These are phyloP conservation scores for Fusarium camptoceras DNA, from an alignment of 2,329 filamentous ascomycete genomes.

Conservation along the genomic window DNA sequence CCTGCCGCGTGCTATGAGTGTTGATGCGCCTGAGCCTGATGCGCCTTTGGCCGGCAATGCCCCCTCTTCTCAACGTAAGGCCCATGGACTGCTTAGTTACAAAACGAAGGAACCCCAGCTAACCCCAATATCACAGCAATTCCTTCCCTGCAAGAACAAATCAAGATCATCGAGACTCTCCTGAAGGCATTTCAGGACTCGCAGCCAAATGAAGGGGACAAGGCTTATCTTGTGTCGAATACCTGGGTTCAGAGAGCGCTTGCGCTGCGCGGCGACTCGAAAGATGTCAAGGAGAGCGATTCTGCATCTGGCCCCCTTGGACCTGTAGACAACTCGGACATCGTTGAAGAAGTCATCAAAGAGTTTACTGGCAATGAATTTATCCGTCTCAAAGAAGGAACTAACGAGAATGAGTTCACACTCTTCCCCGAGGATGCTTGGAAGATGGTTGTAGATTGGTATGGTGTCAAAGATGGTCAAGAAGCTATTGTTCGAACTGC, in stretches of 20 bases:
- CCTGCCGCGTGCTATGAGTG: conserved; percentile 56
- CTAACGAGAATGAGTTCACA: conserved; percentile 77
- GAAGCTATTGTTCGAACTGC: conserved; percentile 79
- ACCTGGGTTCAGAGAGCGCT: conserved; percentile 82
- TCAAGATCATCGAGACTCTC: conserved; percentile 76
- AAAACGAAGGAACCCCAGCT: conserved; percentile 17
- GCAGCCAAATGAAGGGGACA: conserved; percentile 75
- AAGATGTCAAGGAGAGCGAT: conserved; percentile 68
- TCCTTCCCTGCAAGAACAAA: conserved; percentile 68
- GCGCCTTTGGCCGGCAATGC: conserved; percentile 33
- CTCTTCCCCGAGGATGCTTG: conserved; percentile 84
- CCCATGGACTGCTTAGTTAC: neutral
- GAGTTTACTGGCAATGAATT: conserved; percentile 68
- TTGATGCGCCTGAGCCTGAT: conserved; percentile 52
- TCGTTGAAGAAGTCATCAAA: conserved; percentile 72
- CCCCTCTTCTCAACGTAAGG: conserved; percentile 48
- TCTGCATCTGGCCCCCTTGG: conserved; percentile 73
- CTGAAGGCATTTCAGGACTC: conserved; percentile 63
- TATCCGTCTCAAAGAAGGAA: conserved; percentile 77
- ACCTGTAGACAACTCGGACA: conserved; percentile 87
- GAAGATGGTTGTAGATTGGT: conserved; percentile 84
- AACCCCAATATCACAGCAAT: conserved; percentile 39
- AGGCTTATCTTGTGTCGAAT: conserved; percentile 81
- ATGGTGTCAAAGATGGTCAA: conserved; percentile 78
- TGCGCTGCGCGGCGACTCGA: conserved; percentile 70